A percentile compares a stretch with the other conserved stretches of the same genome.
Evolutionary conservation across 768 basidiomycete genomes (phyloP).

Genomic region (Kwoniella botswanensis): DNA sequence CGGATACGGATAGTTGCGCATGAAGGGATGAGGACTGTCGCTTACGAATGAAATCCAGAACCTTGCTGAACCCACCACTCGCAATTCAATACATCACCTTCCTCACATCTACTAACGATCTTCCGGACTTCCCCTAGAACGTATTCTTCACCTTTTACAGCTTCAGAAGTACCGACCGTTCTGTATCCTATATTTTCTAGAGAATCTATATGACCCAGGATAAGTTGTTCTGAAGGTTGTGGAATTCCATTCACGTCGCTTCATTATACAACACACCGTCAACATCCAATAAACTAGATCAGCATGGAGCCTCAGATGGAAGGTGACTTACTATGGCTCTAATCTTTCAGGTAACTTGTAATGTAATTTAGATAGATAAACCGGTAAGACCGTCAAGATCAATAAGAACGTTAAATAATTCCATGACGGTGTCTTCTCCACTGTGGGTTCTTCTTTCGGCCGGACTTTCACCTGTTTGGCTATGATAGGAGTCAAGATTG

Average conservation of each 20-base stretch:
- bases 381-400: constrained; percentile 27
- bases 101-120: constrained; percentile 69
- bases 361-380: constrained; percentile 27
- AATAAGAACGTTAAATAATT: constrained; percentile 25
- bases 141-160: constrained; percentile 82
- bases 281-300: background rate
- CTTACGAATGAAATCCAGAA: constrained; percentile 83
- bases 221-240: constrained; percentile 44
- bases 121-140: constrained; percentile 71
- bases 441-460: constrained; percentile 12
- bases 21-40: constrained; percentile 21
- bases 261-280: too few relatives aligned
- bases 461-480: background rate
- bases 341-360: constrained; percentile 27
- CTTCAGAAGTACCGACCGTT: constrained; percentile 87
- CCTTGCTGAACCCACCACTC: constrained; percentile 91
- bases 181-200: constrained; percentile 86
- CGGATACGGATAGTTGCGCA: too few relatives aligned
- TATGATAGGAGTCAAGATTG: background rate
- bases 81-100: constrained; percentile 74
- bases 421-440: constrained; percentile 2
- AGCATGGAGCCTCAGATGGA: background rate
- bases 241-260: constrained; percentile 39
- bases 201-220: constrained; percentile 45
- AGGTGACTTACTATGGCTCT: constrained; percentile 16